phyloP scores from a whole-genome alignment of 495 filamentous ascomycete species.

The Cladorrhinum samala region DNA sequence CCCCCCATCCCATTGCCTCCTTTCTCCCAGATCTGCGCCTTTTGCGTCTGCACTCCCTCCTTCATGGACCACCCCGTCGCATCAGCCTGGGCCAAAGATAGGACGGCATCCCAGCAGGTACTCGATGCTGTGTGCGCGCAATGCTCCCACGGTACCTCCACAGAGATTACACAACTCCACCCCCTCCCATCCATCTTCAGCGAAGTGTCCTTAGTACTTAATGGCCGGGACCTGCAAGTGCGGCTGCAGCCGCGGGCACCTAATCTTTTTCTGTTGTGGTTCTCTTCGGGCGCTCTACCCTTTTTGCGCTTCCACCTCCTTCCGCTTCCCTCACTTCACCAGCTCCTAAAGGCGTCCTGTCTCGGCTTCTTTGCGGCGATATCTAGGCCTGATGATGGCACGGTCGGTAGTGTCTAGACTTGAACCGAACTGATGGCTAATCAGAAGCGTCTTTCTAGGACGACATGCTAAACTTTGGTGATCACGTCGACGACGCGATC shows the following conservation, averaged over 20 bases:
- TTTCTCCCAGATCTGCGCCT: not conserved
- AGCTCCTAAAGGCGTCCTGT: not conserved
- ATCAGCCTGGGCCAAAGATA: not conserved
- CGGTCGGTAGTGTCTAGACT: conserved; percentile 15
- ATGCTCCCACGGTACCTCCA: not conserved
- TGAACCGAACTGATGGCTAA: not conserved
- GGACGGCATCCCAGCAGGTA: not conserved
- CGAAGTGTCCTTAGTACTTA: conserved; percentile 7
- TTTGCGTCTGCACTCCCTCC: not conserved
- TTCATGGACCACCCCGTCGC: no score
- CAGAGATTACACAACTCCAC: not conserved
- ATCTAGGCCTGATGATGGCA: conserved; percentile 11
- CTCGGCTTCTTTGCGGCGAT: conserved; percentile 6
- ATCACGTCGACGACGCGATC: conserved; percentile 68
- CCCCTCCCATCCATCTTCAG: not conserved
- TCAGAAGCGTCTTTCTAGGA: conserved; percentile 9
- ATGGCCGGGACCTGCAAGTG: conserved; percentile 4
- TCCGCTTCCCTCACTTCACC: not conserved
- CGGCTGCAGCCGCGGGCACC: conserved; percentile 10
- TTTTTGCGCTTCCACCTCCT: conserved; percentile 1
- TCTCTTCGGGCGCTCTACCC: not conserved
- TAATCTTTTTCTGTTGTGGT: not conserved
- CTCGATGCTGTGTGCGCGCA: not conserved
- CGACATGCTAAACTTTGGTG: conserved; percentile 46
- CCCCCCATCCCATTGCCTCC: not conserved